Base-by-base conservation (phyloP, 2,329 filamentous ascomycete genomes). In the Ascochyta rabiei region DNA sequence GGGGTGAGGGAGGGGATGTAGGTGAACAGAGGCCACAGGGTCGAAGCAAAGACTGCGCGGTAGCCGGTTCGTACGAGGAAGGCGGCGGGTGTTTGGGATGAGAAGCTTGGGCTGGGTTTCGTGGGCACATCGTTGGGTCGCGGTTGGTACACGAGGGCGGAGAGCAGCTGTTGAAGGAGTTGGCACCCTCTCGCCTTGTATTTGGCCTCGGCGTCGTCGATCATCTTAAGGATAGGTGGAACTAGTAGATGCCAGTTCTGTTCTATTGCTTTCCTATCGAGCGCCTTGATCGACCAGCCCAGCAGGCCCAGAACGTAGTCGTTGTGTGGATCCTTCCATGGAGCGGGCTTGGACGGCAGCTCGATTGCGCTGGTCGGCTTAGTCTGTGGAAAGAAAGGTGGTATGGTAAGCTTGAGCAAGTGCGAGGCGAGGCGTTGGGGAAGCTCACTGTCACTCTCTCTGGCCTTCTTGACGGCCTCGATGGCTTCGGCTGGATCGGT, bases 1-100 rank as follows among this genome's bases (percentile, higher is more conserved):
- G 89, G 86, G 0, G 91, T 96, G 37, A 96, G 78, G 12, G 82
- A 85, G 0, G 93, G 93, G 6, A 96, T 80, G 64, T 86, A 90
- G 7, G 88, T 81, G n/a, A 96, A 81, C 31, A 87, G 86, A 0
- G 91, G 89, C 60, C 87, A 82, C 2, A 91, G 75, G 3, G 87
- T 84, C 18, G 91, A 84, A 65, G 88, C 83, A 57, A 93, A 88
- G 23, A 93, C 82, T 13, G 81, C 76, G 19, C 82, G 83, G 7
- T 93, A 83, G 0, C 89, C 40, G 80, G 79, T 12, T 72, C 73
- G 39, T 12, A 47, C 46, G 24, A 93, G 79, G 2, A 88, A 78
- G 4, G 74, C 68, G 1, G 76, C 59, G 85, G 81, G 38, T 16
- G 42, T 16, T 2, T 55, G 23, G 26, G n/a, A 2, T 85, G 31